Evolutionary conservation across 2,329 filamentous ascomycete species (phyloP), one percentile per base, ranked within the genome.

Genomic region (Periconia macrospinosa): DNA sequence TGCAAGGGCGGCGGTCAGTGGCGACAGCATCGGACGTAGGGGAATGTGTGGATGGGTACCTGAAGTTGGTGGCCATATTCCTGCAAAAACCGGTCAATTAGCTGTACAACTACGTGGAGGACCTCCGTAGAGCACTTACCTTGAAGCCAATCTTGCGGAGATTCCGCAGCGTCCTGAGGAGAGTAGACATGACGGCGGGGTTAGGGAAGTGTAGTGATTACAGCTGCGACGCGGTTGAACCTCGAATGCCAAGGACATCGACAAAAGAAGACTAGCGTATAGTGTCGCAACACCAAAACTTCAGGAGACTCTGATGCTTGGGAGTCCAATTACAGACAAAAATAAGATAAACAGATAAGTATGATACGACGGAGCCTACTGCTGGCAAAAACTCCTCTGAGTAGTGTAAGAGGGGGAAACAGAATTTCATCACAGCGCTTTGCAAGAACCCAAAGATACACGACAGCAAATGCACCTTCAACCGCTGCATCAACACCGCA

Each of bases 21-120:
- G 51, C 55, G 43, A 56, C 55, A 59, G 57, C 53, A 54, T 56
- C 40, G 55, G 51, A 50, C 42, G 52, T 58, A 57, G 62, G 61
- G 58, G 57, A 58, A 59, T 50, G 59, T 67, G 60, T 57, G 58
- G 58, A 56, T 53, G 51, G 89, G 79, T 90, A 95, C 90, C 79
- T 93, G 87, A 84, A 97, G 84, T 82, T 97, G 94, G 78, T 90
- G 89, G 78, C 86, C 89, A 83, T 88, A 94, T 76, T 96, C 89
- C 92, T 96, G 71, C 66, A 43, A 57, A 50, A 50, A 40, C 37
- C 45, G 50, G 53, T 62, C 60, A 60, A 70, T 76, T 67, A 76
- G 74, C 57, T 51, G 53, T 52, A 27, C 52, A n/a, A 11, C 45
- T 20, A 33, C 27, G 37, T 41, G 50, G 23, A 30, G 27, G 46